phyloP scores from a whole-genome alignment of 2,329 filamentous ascomycete genomes.

The Pseudocercospora cruenta region DNA sequence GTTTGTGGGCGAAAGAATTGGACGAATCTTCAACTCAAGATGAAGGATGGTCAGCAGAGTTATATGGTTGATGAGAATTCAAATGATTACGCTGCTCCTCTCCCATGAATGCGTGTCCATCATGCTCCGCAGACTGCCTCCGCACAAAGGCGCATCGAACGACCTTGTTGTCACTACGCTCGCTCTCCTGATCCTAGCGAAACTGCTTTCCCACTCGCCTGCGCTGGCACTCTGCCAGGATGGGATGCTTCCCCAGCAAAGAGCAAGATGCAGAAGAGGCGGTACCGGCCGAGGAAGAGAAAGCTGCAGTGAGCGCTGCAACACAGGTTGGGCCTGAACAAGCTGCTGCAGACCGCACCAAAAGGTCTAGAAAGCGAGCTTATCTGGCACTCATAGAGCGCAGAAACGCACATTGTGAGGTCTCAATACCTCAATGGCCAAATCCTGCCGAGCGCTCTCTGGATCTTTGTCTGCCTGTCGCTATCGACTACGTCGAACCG shows the following conservation, averaged over 20 bases:
- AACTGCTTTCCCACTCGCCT: background rate
- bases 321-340: background rate
- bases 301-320: background rate
- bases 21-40: conserved; percentile 14
- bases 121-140: background rate
- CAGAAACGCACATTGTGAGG: background rate
- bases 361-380: background rate
- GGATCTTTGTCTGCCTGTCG: conserved; percentile 1
- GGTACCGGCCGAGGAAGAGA: background rate
- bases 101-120: background rate
- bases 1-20: conserved; percentile 20
- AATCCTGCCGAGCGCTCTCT: conserved; percentile 4
- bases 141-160: background rate
- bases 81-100: background rate
- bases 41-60: conserved; percentile 10
- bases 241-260: conserved; percentile 13
- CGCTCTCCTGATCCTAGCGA: background rate
- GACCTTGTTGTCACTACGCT: background rate
- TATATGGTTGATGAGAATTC: conserved; percentile 9
- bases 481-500: background rate
- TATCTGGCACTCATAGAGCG: background rate
- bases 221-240: background rate
- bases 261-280: background rate
- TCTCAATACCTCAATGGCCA: background rate
- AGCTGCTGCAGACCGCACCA: background rate